Evolutionary conservation across 1,139 yeast genomes (phyloP).

Genomic region (Ogataea hybrid): DNA sequence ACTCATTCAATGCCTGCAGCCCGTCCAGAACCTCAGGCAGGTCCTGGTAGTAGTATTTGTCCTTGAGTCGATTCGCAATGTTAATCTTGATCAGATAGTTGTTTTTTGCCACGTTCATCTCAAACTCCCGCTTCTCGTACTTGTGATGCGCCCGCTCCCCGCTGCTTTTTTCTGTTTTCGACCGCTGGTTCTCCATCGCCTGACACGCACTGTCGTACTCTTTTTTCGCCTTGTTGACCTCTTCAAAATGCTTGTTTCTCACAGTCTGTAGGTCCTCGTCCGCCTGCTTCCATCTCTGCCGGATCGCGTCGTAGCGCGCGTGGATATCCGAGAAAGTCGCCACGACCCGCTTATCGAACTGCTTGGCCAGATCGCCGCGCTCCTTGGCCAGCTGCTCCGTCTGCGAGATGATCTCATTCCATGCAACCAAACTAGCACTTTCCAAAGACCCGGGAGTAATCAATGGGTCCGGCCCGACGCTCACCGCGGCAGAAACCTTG

Average conservation of each 20-base stretch:
- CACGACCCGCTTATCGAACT: constrained; percentile 58
- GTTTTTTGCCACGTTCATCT: constrained; percentile 87
- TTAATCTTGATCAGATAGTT: constrained; percentile 76
- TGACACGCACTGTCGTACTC: constrained; percentile 78
- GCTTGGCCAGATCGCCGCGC: constrained; percentile 57
- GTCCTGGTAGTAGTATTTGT: constrained; percentile 90
- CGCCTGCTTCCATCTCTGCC: constrained; percentile 56
- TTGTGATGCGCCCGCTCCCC: constrained; percentile 60
- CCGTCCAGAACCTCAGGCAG: constrained; percentile 88
- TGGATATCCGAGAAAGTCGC: constrained; percentile 60
- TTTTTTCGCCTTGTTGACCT: constrained; percentile 68
- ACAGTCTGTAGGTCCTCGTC: constrained; percentile 58
- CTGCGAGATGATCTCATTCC: constrained; percentile 86
- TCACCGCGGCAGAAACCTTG: constrained; percentile 58
- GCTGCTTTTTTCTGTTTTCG: constrained; percentile 58
- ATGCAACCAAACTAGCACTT: constrained; percentile 86
- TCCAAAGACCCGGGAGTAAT: constrained; percentile 96
- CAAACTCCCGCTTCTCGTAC: constrained; percentile 61
- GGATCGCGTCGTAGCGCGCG: constrained; percentile 51
- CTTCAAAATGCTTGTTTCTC: constrained; percentile 60
- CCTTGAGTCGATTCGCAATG: constrained; percentile 86
- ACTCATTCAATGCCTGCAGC: constrained; percentile 80
- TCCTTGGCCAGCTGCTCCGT: constrained; percentile 81
- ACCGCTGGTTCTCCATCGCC: constrained; percentile 75
- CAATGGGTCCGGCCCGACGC: constrained; percentile 90